Base-by-base conservation (phyloP, 495 filamentous ascomycete genomes). In the Hypoxylon crocopeplum region DNA sequence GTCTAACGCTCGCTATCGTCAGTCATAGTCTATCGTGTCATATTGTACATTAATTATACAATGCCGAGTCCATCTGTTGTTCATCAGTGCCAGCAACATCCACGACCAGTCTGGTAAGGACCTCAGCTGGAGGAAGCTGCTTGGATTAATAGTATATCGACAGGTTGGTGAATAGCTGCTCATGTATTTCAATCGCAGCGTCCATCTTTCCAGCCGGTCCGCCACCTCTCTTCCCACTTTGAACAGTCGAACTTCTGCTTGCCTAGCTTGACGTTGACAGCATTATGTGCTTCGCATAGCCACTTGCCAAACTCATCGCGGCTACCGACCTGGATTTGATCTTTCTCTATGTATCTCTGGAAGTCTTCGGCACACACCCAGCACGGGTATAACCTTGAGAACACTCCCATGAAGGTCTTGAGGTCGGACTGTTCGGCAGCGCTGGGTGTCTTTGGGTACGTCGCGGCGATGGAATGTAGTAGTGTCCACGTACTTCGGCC, bases 211-310 rank as follows among this genome's bases (percentile, higher is more conserved):
- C 92, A 95, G 2, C 94, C 95, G 8, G 85, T 90, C 77, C 88
- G 78, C 94, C 94, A 98, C 73, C 94, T 82, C 80, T 98, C 92
- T 74, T 96, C 86, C 91, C 93, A 97, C 68, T 83, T 85, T 17
- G 76, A 77, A 75, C 94, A 98, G 81, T 98, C 92, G 80, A 98
- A 98, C 66, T 80, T 81, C 65, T 84, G 78, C 80, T 98, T 98
- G 55, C 94, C 94, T 59, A 98, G 69, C 77, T 97, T 97, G 42
- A 82, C 77, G 81, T 98, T 98, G 17, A 98, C 94, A 63, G 91
- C 92, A 78, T 98, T 98, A 80, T 98, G 94, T 65, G 94, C 94
- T 72, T 93, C 88, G 68, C 94, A 98, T 81, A 98, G 87, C 95
- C 95, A 98, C 62, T 79, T 80, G 34, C 92, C 94, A 67, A 98